Evolutionary conservation across 352 stramenopile species (phyloP), one percentile per base, ranked within the genome.

Genomic region (Phytophthora nicotianae): DNA sequence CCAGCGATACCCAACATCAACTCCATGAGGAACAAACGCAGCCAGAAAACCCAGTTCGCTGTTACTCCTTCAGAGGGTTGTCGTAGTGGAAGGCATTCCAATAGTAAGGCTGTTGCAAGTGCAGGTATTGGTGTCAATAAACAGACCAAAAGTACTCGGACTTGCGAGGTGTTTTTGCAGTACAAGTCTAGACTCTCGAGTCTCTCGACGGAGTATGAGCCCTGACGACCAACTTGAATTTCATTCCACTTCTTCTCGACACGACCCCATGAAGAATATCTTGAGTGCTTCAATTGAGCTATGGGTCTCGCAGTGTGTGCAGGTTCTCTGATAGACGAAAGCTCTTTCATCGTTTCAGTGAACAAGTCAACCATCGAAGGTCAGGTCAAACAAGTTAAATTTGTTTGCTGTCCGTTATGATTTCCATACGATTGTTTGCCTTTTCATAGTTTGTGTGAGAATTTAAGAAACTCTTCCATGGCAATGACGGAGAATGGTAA

Each of bases 171-270:
- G 11, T 17, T 43, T 21, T 54, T 42, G 14, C 47, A 54, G 19
- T 54, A 54, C 5, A 33, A 19, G 21, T 54, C 29, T 10, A 54
- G 3, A 43, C 47, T 54, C 10, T 54, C 47, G 11, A 54, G 27
- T 17, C 33, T 11, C 50, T 47, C 26, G 8, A 51, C 27, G 16
- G 45, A 40, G 45, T 51, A 51, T 5, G 46, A 26, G 9, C 46
- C 47, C 13, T 54, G 47, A 4, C 47, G 29, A 54, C 47, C 29
- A 2, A 54, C 47, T 21, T 54, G 46, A 17, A 42, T 35, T 53
- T 42, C 46, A 27, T 42, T 53, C 46, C 46, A 53, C 16, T 41
- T 53, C 5, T 40, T 42, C 19, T 53, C 29, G 29, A 35, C 5
- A 14, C 29, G 29, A 35, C 9, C 9, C 46, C 45, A 51, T 24